Evolutionary conservation across 2,329 filamentous ascomycete genomes (phyloP).

Genomic region (Colletotrichum tabaci): DNA sequence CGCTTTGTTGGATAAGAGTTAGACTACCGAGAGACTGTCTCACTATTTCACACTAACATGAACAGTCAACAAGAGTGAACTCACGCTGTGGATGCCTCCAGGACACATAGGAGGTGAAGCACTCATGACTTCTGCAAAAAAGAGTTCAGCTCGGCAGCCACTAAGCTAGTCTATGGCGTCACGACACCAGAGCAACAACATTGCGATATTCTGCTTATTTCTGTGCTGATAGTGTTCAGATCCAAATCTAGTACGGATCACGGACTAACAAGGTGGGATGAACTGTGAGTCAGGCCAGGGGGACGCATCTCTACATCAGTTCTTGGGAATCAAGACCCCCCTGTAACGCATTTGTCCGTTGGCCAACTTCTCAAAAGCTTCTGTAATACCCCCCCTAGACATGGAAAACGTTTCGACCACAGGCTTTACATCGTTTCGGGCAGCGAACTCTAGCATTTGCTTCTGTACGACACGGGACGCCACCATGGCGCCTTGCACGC

Average conservation of each 20-base stretch:
- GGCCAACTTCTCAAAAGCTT: not conserved
- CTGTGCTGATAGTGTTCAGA: not conserved
- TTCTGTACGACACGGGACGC: constrained; percentile 37
- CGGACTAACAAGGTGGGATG: too few species aligned
- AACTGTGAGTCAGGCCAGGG: not conserved
- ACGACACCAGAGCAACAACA: not conserved
- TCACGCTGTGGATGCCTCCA: not conserved
- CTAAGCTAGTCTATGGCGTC: not conserved
- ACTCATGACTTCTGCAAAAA: too few species aligned
- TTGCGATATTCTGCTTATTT: not conserved
- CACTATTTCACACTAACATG: not conserved
- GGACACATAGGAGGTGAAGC: too few species aligned
- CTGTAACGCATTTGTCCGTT: not conserved
- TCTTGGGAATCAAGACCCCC: not conserved
- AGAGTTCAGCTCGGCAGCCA: not conserved
- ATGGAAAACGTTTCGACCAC: constrained; percentile 40
- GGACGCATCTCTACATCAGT: not conserved
- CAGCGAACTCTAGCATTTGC: constrained; percentile 49
- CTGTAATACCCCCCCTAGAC: not conserved
- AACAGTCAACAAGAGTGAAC: not conserved
- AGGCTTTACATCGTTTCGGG: constrained; percentile 47
- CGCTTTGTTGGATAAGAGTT: not conserved
- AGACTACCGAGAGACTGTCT: not conserved
- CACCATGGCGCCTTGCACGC: constrained; percentile 36
- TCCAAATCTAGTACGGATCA: not conserved